A percentile compares a stretch with the other conserved stretches of the same genome.
Evolutionary conservation across 2,329 filamentous ascomycete species (phyloP).

Genomic region (Biscogniauxia marginata): DNA sequence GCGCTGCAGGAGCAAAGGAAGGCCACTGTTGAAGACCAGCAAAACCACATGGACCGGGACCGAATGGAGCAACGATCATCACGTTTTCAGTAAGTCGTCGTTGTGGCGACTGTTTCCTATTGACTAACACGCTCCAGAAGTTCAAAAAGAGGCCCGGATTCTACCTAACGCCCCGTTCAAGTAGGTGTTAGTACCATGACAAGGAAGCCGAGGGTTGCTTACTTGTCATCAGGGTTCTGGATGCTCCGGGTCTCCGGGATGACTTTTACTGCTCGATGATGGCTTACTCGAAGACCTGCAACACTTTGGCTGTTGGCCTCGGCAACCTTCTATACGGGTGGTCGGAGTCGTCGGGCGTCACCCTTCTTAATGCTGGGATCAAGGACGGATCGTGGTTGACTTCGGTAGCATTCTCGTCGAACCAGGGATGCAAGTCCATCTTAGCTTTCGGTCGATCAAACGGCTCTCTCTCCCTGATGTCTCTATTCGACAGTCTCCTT

Average conservation of each 20-base stretch:
- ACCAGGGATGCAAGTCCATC: conserved; percentile 71
- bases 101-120: not conserved
- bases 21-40: conserved; percentile 21
- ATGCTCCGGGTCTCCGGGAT: conserved; percentile 84
- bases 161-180: conserved; percentile 77
- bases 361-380: conserved; percentile 46
- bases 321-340: conserved; percentile 80
- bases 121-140: conserved; percentile 16
- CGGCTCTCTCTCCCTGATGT: conserved; percentile 75
- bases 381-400: conserved; percentile 65
- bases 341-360: conserved; percentile 73
- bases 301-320: conserved; percentile 81
- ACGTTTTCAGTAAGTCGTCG: conserved; percentile 19
- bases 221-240: conserved; percentile 64
- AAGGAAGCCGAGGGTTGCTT: conserved; percentile 23
- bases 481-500: conserved; percentile 63
- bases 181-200: conserved; percentile 41
- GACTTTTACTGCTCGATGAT: conserved; percentile 95
- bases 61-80: conserved; percentile 36
- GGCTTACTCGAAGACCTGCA: conserved; percentile 74
- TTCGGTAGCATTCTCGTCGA: conserved; percentile 86
- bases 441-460: conserved; percentile 81
- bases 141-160: conserved; percentile 36
- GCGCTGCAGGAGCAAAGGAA: conserved; percentile 28
- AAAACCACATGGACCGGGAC: conserved; percentile 44